Evolutionary conservation across 2,329 filamentous ascomycete genomes (phyloP).

Genomic region (Chaetothyriales sp.): DNA sequence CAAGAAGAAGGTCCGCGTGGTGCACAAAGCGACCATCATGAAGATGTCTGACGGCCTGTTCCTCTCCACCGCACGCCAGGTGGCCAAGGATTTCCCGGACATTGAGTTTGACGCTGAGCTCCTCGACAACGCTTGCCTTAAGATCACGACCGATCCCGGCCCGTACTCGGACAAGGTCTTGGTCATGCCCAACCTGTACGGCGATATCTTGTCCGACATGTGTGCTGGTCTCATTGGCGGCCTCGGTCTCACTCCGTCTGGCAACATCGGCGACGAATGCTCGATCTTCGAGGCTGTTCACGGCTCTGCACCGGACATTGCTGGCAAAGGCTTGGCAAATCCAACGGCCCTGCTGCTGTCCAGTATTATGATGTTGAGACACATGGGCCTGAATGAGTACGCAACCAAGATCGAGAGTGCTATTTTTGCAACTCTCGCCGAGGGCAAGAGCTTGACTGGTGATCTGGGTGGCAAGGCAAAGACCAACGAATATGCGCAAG

Average conservation of each 20-base stretch:
- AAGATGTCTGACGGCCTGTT: slow-evolving; percentile 94
- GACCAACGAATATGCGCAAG: slow-evolving; percentile 83
- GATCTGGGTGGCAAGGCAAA: slow-evolving; percentile 93
- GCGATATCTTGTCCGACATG: slow-evolving; percentile 99
- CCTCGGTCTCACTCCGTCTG: slow-evolving; percentile 90
- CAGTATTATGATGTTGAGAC: slow-evolving; percentile 99
- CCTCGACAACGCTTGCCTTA: slow-evolving; percentile 97
- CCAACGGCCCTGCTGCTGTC: slow-evolving; percentile 88
- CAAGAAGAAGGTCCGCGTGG: slow-evolving; percentile 79
- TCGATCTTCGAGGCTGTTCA: slow-evolving; percentile 99
- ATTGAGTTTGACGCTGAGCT: slow-evolving; percentile 97
- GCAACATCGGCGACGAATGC: slow-evolving; percentile 98
- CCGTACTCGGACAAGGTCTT: slow-evolving; percentile 79
- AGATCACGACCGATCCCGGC: slow-evolving; percentile 90
- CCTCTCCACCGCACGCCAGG: slow-evolving; percentile 69
- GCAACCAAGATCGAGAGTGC: slow-evolving; percentile 83
- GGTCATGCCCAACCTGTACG: slow-evolving; percentile 96
- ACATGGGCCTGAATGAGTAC: slow-evolving; percentile 83
- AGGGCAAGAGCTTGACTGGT: slow-evolving; percentile 91
- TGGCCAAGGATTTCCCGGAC: slow-evolving; percentile 88
- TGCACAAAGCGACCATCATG: slow-evolving; percentile 99
- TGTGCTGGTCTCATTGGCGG: slow-evolving; percentile 97
- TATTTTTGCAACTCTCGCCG: slow-evolving; percentile 85
- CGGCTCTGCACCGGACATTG: slow-evolving; percentile 93
- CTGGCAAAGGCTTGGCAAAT: slow-evolving; percentile 91